phyloP scores from a whole-genome alignment of 108 stramenopile genomes.

The Nitzschia putrida region DNA sequence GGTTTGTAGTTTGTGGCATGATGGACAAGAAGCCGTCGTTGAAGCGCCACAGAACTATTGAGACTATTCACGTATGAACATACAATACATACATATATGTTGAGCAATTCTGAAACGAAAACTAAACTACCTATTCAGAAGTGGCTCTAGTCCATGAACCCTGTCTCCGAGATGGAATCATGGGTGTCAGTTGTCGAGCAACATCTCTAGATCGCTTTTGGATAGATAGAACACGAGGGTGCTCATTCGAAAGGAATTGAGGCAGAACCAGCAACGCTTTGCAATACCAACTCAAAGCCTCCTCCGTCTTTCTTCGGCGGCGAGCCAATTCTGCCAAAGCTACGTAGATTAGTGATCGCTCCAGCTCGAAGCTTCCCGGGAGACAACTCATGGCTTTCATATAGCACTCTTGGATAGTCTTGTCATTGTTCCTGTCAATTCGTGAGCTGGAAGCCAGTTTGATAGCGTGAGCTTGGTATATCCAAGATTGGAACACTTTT shows the following conservation, averaged over 20 bases:
- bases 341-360: neutral
- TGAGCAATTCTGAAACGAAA: no score
- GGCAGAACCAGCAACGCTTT: constrained; percentile 9
- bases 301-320: neutral
- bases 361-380: neutral
- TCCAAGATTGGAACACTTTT: constrained; percentile 6
- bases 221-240: neutral
- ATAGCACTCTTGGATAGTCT: neutral
- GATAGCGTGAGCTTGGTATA: neutral
- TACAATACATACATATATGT: no score
- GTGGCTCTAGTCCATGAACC: no score
- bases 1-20: no score
- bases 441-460: neutral
- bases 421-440: constrained; percentile 2
- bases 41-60: no score
- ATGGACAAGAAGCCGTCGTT: no score
- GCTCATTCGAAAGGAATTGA: neutral
- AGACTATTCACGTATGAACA: no score
- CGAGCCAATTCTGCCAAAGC: neutral
- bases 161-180: neutral
- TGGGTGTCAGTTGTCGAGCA: neutral
- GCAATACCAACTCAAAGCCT: constrained; percentile 13
- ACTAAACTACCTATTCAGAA: no score
- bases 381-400: neutral
- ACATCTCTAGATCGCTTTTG: neutral